Evolutionary conservation across 2,329 filamentous ascomycete species (phyloP), one percentile per base, ranked within the genome.

Genomic region (Apiospora phragmitis): DNA sequence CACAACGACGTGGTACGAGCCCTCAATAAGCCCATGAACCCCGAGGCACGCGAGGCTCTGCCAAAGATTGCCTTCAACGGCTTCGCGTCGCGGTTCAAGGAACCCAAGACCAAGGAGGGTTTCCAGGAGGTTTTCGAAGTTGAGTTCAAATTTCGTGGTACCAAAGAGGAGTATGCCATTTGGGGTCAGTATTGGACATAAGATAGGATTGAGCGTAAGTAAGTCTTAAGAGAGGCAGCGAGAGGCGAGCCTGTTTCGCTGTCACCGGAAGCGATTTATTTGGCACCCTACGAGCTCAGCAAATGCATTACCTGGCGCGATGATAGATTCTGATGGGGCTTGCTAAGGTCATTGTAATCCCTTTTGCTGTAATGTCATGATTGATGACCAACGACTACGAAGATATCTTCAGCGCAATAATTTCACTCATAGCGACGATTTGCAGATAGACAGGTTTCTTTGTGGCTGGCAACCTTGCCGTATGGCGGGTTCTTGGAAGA

Each of bases 1-100:
- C 96, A 99, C 83, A 99, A 99, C 78, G 93, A 97, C 78, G 89
- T 89, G 1, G 93, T 97, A 67, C 89, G 96, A 72, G 90, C 94
- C 1, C 84, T 95, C 77, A 91, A 91, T 76, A 79, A 81, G 68
- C 55, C 73, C 29, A 86, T 94, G 82, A 98, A 98, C 77, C 95
- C 95, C 1, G 95, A 98, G 80, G 88, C 89, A 32, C 88, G 96
- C 73, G 83, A 86, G 0, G 86, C 89, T 1, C 86, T 99, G 6
- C 95, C 95, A 0, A 89, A 88, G 62, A 85, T 96, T 73, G 95
- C 96, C 0, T 98, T 98, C 79, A 90, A 87, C 32, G 88, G 90
- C 16, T 99, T 94, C 78, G 84, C 86, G 21, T 89, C 90, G 11
- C 88, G 93, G 69, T 96, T 93, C 81, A 90, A 90, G 74, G 87